Conservation (phyloP, 768 basidiomycete species). For the Boletus rubroflammeus region DNA sequence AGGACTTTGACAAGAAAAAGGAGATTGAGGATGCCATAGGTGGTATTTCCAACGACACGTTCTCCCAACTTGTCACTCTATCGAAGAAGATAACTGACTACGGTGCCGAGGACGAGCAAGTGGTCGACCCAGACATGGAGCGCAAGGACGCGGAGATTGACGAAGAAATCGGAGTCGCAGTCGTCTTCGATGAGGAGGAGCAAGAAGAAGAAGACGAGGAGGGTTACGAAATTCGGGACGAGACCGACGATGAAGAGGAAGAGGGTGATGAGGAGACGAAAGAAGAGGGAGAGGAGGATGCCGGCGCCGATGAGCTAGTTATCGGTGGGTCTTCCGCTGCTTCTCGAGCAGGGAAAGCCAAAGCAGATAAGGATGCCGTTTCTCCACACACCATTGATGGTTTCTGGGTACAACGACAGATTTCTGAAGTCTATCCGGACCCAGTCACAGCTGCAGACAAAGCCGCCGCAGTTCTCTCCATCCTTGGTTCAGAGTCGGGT, state of each 20-base stretch:
- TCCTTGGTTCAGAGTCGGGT: constrained; percentile 83
- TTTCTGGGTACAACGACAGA: constrained; percentile 97
- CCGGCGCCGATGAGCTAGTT: constrained; percentile 67
- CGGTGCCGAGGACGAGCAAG: constrained; percentile 77
- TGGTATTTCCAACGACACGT: constrained; percentile 62
- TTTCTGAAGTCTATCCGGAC: constrained; percentile 88
- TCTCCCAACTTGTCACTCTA: constrained; percentile 77
- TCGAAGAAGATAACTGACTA: constrained; percentile 98
- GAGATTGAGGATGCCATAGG: constrained; percentile 81
- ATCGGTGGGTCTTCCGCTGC: constrained; percentile 67
- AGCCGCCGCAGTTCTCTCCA: constrained; percentile 75
- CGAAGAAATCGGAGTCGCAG: constrained; percentile 95
- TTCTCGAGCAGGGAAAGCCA: constrained; percentile 41
- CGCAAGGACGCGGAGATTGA: constrained; percentile 87
- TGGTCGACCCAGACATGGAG: constrained; percentile 77
- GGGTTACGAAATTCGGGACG: constrained; percentile 81
- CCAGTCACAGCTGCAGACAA: constrained; percentile 93
- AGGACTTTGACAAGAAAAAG: constrained; percentile 97
- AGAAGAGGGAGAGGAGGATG: constrained; percentile 42
- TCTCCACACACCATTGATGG: constrained; percentile 91
- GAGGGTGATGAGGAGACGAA: constrained; percentile 44
- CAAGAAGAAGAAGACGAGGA: constrained; percentile 91
- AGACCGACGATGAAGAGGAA: constrained; percentile 71
- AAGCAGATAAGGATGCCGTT: constrained; percentile 73
- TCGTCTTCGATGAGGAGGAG: constrained; percentile 97